Evolutionary conservation across 345 rosid species (phyloP).

Genomic region (Balakata baccata): DNA sequence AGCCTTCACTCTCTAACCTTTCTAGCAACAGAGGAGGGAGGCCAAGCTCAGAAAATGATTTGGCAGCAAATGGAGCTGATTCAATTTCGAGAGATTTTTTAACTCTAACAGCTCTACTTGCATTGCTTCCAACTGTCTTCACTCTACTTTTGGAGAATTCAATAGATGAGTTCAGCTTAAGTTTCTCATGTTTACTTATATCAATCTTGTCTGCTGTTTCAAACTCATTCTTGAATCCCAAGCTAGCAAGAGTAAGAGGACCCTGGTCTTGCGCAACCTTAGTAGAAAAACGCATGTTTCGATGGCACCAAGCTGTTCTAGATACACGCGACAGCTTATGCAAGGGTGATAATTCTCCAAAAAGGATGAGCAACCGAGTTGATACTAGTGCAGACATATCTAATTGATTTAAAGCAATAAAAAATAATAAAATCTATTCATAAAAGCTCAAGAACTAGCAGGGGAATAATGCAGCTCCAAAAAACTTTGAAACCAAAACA

Average conservation of each 20-base stretch:
- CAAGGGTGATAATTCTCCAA: constrained; percentile 48
- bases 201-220: constrained; percentile 26
- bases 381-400: constrained; percentile 55
- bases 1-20: constrained; percentile 71
- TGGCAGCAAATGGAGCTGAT: constrained; percentile 60
- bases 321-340: constrained; percentile 43
- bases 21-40: constrained; percentile 59
- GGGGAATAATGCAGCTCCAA: neutral
- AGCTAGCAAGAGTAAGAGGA: constrained; percentile 63
- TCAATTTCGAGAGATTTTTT: constrained; percentile 46
- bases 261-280: constrained; percentile 40
- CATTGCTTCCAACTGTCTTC: constrained; percentile 34
- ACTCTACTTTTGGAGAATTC: constrained; percentile 37
- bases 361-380: constrained; percentile 59
- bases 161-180: constrained; percentile 14
- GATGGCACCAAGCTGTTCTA: constrained; percentile 34
- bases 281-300: constrained; percentile 39
- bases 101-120: constrained; percentile 32
- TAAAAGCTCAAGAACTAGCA: neutral
- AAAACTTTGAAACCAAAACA: neutral
- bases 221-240: constrained; percentile 42
- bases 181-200: constrained; percentile 27
- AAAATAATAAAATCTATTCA: constrained; percentile 1
- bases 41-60: constrained; percentile 85
- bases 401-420: constrained; percentile 1